Evolutionary conservation across 2,329 filamentous ascomycete genomes (phyloP).

Genomic region (Alternaria sp.): DNA sequence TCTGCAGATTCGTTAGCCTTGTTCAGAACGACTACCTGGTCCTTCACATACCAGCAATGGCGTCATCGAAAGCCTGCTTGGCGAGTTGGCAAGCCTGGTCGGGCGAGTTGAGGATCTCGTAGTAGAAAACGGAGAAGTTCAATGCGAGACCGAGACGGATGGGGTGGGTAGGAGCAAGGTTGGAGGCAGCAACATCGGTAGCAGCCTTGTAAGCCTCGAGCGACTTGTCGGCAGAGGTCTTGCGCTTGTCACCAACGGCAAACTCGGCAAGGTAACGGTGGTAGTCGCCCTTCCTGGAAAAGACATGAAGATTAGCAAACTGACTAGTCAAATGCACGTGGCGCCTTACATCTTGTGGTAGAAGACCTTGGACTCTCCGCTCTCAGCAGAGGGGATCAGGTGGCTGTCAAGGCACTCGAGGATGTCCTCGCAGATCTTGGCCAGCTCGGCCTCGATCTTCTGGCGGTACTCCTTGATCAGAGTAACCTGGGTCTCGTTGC

Average conservation of each 20-base stretch:
- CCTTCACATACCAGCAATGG: conserved; percentile 75
- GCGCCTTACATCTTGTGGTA: conserved; percentile 95
- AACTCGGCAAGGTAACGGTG: conserved; percentile 99
- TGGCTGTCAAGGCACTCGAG: conserved; percentile 92
- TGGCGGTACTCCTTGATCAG: conserved; percentile 98
- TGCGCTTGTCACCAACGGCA: conserved; percentile 91
- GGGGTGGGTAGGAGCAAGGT: conserved; percentile 89
- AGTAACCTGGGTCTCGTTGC: conserved; percentile 86
- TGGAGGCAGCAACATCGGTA: conserved; percentile 87
- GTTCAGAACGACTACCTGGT: neutral
- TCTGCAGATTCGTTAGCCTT: conserved; percentile 60
- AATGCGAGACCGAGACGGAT: conserved; percentile 91
- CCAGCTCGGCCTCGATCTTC: conserved; percentile 97
- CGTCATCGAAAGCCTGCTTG: conserved; percentile 95
- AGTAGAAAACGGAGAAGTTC: conserved; percentile 99
- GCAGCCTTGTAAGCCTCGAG: conserved; percentile 97
- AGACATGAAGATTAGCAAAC: conserved; percentile 28
- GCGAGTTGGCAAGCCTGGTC: conserved; percentile 98
- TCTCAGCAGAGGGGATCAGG: conserved; percentile 92
- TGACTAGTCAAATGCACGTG: neutral
- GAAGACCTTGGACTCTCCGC: conserved; percentile 98
- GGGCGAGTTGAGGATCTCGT: conserved; percentile 98
- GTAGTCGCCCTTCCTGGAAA: conserved; percentile 94
- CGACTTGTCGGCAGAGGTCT: conserved; percentile 90
- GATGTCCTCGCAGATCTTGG: conserved; percentile 97